Evolutionary conservation across 2,329 filamentous ascomycete species (phyloP), one percentile per base, ranked within the genome.

Genomic region (Fusarium compactum): DNA sequence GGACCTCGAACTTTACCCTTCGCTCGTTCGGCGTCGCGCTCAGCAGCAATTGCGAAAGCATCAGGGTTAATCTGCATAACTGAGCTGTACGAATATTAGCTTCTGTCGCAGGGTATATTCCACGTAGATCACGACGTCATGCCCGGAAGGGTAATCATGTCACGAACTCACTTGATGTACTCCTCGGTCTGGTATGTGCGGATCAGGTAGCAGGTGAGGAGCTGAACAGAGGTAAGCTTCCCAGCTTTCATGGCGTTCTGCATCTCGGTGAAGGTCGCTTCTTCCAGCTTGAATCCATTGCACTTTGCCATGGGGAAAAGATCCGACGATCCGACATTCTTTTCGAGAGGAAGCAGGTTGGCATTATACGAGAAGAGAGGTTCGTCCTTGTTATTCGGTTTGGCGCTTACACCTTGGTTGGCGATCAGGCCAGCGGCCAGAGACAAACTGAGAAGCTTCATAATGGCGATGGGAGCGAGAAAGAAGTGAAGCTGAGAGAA

Each of bases 41-140:
- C 75, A 8, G 80, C 80, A 6, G 92, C 92, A 59, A 93, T 92
- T 24, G 77, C 74, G 34, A 91, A 80, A 12, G 84, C 85, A 76
- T 94, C 91, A 0, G 91, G 91, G 76, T 94, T 94, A 40, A 89
- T 72, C 73, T 94, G 87, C 48, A 92, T 80, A 27, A 93, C 76
- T 4, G 88, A 84, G 70, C 86, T 87, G 7, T 3, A 2, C 2
- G 5, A 10, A 8, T 2, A 32, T 71, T 43, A 71, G 53, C 24
- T 25, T 5, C 34, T 48, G 29, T 22, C 30, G 25, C 16, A 12
- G 29, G 25, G 14, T 12, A 3, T 47, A 46, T 15, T 44, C 18
- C 12, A 12, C 9, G 34, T 7, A 41, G 34, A 52, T 41, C 32
- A 15, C 6, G 18, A 4, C 24, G 24, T 18, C 18, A 52, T 52